These are phyloP conservation scores for Colletotrichum graminicola DNA, from an alignment of 2,329 filamentous ascomycete genomes.

Conservation along the genomic window DNA sequence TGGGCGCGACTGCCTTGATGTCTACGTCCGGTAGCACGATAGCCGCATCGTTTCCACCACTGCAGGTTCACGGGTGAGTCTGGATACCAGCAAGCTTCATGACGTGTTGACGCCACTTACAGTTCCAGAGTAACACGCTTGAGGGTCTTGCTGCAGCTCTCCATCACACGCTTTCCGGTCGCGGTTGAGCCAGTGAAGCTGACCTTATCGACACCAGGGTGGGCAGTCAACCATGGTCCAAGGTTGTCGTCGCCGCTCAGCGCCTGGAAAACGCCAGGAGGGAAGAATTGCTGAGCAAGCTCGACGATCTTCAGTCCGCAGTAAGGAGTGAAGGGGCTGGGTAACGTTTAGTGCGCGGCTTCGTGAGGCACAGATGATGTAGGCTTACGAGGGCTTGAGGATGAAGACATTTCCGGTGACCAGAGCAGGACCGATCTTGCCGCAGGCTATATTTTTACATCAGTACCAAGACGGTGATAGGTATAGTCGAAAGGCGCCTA, in stretches of 20 bases:
- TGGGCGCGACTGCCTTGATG: conserved; percentile 52
- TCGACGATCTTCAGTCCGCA: conserved; percentile 69
- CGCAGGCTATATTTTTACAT: conserved; percentile 49
- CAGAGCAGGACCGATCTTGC: conserved; percentile 69
- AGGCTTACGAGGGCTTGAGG: conserved; percentile 62
- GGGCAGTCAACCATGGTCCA: conserved; percentile 69
- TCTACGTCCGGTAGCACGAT: conserved; percentile 71
- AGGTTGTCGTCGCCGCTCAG: conserved; percentile 72
- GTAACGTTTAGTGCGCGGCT: conserved; percentile 38
- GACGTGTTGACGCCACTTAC: conserved; percentile 40
- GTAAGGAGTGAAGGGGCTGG: conserved; percentile 68
- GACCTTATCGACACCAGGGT: conserved; percentile 72
- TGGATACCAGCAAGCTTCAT: background rate
- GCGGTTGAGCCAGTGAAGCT: conserved; percentile 72
- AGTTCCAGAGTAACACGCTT: conserved; percentile 73
- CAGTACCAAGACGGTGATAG: background rate
- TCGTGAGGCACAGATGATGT: background rate
- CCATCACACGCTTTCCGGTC: conserved; percentile 72
- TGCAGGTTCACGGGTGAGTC: conserved; percentile 25
- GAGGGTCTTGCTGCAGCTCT: conserved; percentile 66
- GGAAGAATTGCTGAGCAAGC: conserved; percentile 68
- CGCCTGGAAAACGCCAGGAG: conserved; percentile 72
- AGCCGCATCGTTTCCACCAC: conserved; percentile 71
- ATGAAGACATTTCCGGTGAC: conserved; percentile 70
- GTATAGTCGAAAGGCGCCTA: background rate